These are phyloP conservation scores for Letharia lupina DNA, from an alignment of 495 filamentous ascomycete species.

Conservation along the genomic window DNA sequence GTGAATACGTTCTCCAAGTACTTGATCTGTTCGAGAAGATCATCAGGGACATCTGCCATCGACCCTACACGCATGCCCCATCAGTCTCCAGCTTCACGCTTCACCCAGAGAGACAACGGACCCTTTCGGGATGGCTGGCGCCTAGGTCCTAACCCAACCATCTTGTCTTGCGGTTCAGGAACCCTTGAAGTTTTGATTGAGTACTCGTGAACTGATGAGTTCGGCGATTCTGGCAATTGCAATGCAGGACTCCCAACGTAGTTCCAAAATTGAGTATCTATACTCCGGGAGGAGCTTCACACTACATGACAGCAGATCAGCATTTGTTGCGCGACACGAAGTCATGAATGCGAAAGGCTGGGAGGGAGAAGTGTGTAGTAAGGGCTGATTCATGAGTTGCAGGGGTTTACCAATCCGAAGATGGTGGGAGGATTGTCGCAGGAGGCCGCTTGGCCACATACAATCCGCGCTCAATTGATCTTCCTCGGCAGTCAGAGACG, in stretches of 20 bases:
- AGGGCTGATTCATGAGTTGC: constrained; percentile 11
- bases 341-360: neutral
- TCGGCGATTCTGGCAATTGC: neutral
- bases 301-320: constrained; percentile 5
- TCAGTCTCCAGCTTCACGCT: constrained; percentile 18
- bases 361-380: neutral
- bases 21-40: constrained; percentile 76
- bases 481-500: neutral
- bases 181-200: neutral
- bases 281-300: neutral
- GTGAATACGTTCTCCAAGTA: constrained; percentile 79
- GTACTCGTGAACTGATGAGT: neutral
- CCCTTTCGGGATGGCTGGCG: constrained; percentile 69
- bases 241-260: neutral
- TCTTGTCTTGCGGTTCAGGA: constrained; percentile 35
- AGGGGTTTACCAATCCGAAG: constrained; percentile 3
- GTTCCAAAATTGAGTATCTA: neutral
- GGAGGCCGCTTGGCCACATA: neutral
- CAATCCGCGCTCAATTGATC: neutral
- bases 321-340: neutral
- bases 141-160: constrained; percentile 69
- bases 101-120: constrained; percentile 32
- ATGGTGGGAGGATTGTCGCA: neutral
- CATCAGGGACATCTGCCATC: constrained; percentile 73
- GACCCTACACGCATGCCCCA: constrained; percentile 44